These are phyloP conservation scores for Pythium chondricola DNA, from an alignment of 352 stramenopile species.

Conservation along the genomic window DNA sequence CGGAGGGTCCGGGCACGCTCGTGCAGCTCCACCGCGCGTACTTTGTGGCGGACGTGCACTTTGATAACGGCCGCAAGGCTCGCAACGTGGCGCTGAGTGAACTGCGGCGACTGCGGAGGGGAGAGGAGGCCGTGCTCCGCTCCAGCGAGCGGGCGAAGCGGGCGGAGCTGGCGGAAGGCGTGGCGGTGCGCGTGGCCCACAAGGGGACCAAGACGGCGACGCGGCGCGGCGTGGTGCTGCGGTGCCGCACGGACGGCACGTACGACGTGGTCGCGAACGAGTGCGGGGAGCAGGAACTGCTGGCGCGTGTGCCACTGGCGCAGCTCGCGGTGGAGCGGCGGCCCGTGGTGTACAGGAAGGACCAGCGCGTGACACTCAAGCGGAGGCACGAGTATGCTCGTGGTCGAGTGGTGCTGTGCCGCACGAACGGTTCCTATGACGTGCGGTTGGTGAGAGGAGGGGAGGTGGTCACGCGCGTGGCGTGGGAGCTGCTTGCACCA, in stretches of 20 bases:
- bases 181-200: conserved; percentile 30
- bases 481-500: conserved; percentile 34
- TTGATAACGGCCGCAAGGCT: conserved; percentile 43
- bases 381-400: conserved; percentile 50
- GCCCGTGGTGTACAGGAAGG: conserved; percentile 27
- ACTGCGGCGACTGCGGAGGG: conserved; percentile 17
- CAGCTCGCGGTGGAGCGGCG: conserved; percentile 20
- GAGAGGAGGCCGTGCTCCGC: neutral
- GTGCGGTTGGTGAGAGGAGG: conserved; percentile 11
- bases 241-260: conserved; percentile 47
- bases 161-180: conserved; percentile 15
- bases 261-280: conserved; percentile 59
- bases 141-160: neutral
- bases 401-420: conserved; percentile 30
- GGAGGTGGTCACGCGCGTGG: conserved; percentile 28
- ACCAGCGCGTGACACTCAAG: conserved; percentile 41
- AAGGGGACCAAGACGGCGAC: conserved; percentile 43
- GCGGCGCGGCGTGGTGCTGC: conserved; percentile 39
- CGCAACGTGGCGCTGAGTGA: conserved; percentile 58
- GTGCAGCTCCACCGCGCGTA: conserved; percentile 59
- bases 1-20: conserved; percentile 39
- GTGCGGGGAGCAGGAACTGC: conserved; percentile 31
- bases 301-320: conserved; percentile 28
- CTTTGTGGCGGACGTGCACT: conserved; percentile 63
- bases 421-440: conserved; percentile 51